phyloP scores from a whole-genome alignment of 2,329 filamentous ascomycete species.

The Dactylellina drechsleri region DNA sequence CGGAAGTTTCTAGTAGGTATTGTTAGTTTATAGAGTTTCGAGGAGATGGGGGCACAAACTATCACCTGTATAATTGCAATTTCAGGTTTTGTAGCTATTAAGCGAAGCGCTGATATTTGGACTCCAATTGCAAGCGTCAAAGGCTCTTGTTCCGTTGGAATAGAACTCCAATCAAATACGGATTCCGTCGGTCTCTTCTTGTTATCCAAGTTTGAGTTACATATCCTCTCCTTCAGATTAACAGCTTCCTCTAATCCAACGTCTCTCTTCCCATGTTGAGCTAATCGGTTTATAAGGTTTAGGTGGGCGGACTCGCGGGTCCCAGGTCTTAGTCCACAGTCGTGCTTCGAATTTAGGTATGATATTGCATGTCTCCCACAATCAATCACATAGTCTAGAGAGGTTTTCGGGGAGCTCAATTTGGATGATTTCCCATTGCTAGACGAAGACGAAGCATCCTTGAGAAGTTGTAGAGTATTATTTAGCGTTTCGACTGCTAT shows the following conservation, averaged over 20 bases:
- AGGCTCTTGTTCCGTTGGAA: conserved; percentile 29
- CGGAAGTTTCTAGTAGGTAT: conserved; percentile 30
- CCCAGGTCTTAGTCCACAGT: conserved; percentile 38
- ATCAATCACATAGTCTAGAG: conserved; percentile 42
- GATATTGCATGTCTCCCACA: conserved; percentile 44
- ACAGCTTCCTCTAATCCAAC: conserved; percentile 41
- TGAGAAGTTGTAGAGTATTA: conserved; percentile 39
- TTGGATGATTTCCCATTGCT: conserved; percentile 30
- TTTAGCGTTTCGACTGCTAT: conserved; percentile 49
- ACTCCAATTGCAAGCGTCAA: conserved; percentile 34
- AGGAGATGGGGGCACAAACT: neutral
- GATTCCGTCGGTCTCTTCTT: conserved; percentile 28
- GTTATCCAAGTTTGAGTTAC: conserved; percentile 6
- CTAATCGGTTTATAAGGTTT: conserved; percentile 47
- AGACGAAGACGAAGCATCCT: conserved; percentile 22
- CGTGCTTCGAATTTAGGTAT: conserved; percentile 33
- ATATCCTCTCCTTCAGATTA: conserved; percentile 32
- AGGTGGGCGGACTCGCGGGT: conserved; percentile 48
- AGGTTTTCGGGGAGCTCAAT: conserved; percentile 23
- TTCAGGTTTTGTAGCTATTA: conserved; percentile 40
- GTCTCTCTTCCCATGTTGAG: conserved; percentile 42
- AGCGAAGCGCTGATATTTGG: conserved; percentile 38
- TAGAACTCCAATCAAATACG: conserved; percentile 29
- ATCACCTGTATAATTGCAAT: conserved; percentile 23
- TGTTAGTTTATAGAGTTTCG: neutral